Evolutionary conservation across 768 basidiomycete species (phyloP), one percentile per base, ranked within the genome.

Genomic region (Tulasnella sp.): DNA sequence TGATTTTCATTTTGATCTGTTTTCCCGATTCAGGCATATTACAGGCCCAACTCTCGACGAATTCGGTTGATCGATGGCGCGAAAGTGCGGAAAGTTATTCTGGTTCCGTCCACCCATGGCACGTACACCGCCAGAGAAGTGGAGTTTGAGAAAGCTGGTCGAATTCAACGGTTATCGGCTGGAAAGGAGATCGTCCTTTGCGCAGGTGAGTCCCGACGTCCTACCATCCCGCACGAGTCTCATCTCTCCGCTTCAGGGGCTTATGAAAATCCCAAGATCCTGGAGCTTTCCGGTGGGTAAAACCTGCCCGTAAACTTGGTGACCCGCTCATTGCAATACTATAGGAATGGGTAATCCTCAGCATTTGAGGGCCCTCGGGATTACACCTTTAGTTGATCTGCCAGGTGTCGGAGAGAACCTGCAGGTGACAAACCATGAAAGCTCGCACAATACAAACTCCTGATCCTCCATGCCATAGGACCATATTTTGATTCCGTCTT

Each of bases 401-500:
- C 74, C 74, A 1, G 70, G 70, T 34, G 74, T 75, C 29, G 74
- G 73, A 9, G 65, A 68, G 58, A 71, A 72, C 61, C 60, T 75
- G 8, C 69, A 72, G 51, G 74, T 74, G 37, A 15, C 51, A 31
- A n/a, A 36, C 14, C 36, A 52, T 59, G 37, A 29, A 46, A 14
- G 27, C 23, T 8, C 5, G 29, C 15, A 21, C 35, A 37, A 35
- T 23, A 11, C 40, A n/a, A 2, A 15, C 35, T 19, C 6, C 6
- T 23, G 15, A 17, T 11, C n/a, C 9, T 49, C 5, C 21, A 4
- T 14, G 19, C 34, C 42, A 11, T 17, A 60, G 59, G 59, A 60
- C 29, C 59, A 60, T 23, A 19, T 59, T 14, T 41, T 61, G 5
- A 46, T 59, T 5, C 43, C 59, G 6, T 48, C 59, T 14, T 48